Base-by-base conservation (phyloP, 2,329 filamentous ascomycete species). In the Trichoderma oligosporum region DNA sequence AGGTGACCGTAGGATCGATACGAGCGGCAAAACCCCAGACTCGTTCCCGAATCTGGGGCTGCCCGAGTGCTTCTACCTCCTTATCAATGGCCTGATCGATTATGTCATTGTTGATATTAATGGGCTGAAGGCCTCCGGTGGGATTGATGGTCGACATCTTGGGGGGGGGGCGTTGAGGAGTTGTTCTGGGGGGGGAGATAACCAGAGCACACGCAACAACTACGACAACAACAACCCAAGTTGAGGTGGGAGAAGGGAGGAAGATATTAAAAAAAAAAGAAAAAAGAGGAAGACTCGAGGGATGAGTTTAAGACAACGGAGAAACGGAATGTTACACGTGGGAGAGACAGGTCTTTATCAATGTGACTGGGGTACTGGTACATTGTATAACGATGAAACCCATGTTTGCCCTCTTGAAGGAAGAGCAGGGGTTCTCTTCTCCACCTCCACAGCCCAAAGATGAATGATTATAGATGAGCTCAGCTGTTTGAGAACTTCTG, bases 261-360 rank as follows among this genome's bases (percentile, higher is more conserved):
- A 33, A 16, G 36, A 49, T 49, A 49, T n/a, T n/a, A 31, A 31
- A 31, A 31, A 11, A 31, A 31, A 31, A 31, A 11, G 11, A 31
- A 31, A 31, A 41, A 41, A 24, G 51, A 27, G 7, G n/a, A 36
- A 33, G 27, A 52, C 36, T 18, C 36, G 16, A 27, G 20, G 22
- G 12, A 46, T 55, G 41, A 45, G 29, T n/a, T 55, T 11, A 38
- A 14, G 38, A n/a, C 29, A 38, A 36, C 22, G 22, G 42, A 18
- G 27, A 18, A n/a, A 18, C 8, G 16, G 16, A 36, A 38, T 27
- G 39, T 46, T 54, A 55, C 51, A 55, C 41, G 51, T 55, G 51
- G 51, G 51, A 55, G 41, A 24, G 22, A n/a, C 38, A 46, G 51
- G 41, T 29, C 51, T 55, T 55, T 55, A 55, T 55, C 51, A 45